Evolutionary conservation across 2,329 filamentous ascomycete species (phyloP).

Genomic region (Colletotrichum liaoningense): DNA sequence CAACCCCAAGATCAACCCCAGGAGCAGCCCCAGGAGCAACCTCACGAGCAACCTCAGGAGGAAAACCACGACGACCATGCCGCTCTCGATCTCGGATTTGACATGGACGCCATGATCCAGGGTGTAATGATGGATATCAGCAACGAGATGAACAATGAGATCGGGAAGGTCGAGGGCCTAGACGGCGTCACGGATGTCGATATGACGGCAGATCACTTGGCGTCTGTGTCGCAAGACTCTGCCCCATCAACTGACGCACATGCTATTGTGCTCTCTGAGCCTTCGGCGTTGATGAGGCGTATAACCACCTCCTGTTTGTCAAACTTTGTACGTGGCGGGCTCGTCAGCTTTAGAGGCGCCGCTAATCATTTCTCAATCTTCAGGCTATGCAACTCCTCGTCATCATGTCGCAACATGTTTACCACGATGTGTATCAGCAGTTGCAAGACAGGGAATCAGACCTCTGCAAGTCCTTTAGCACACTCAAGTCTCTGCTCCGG

Average conservation of each 20-base stretch:
- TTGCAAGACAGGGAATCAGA: constrained; percentile 48
- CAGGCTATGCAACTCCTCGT: constrained; percentile 53
- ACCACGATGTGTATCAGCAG: constrained; percentile 48
- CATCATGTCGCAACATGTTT: constrained; percentile 49
- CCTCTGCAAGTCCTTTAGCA: constrained; percentile 46
- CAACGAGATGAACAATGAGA: constrained; percentile 17
- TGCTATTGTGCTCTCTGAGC: constrained; percentile 48
- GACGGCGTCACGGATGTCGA: constrained; percentile 45
- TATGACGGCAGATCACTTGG: constrained; percentile 26
- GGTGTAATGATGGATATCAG: constrained; percentile 44
- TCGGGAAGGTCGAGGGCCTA: constrained; percentile 37
- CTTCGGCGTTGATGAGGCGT: constrained; percentile 50
- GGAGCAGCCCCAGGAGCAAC: neutral
- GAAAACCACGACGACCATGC: constrained; percentile 40
- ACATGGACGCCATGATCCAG: constrained; percentile 39
- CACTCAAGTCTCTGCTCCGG: constrained; percentile 47
- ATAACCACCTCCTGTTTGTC: constrained; percentile 52
- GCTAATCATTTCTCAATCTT: constrained; percentile 16
- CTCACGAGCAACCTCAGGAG: neutral
- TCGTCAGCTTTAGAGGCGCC: constrained; percentile 28
- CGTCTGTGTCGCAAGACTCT: constrained; percentile 33
- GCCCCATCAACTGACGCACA: constrained; percentile 38
- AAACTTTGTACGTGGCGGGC: constrained; percentile 50
- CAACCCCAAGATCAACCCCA: too few species aligned
- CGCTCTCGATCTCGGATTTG: constrained; percentile 42